Evolutionary conservation across 805 yeast species (phyloP), one percentile per base, ranked within the genome.

Genomic region (Cyberlindnera mycetangii): DNA sequence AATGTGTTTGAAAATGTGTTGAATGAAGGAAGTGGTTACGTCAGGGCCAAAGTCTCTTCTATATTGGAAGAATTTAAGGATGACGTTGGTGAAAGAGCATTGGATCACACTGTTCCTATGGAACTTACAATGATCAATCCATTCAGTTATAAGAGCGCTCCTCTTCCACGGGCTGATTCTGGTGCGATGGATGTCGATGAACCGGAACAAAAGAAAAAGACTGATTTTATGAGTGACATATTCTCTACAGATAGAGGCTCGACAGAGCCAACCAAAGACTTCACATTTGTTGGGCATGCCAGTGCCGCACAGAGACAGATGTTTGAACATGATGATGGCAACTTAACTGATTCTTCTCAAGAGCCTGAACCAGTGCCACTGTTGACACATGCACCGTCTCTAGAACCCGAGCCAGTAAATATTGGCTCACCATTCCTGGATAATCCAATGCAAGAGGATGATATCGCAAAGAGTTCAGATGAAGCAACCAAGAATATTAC

Each of bases 81-180:
- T 20, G 41, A 48, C n/a, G 37, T 35, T 24, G 48, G 42, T 7
- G 52, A 41, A 10, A 47, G 32, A 12, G 14, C 19, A 5, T 7
- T 34, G 12, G 59, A 55, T 4, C 27, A 43, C 5, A 57, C 54
- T 2, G 45, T 52, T 9, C 50, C 56, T 17, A 51, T 54, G 9
- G 62, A 61, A 16, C 57, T 59, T 54, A 61, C 65, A 1, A 61
- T 60, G 64, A 58, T 60, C 39, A 56, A 58, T 27, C 62, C 62
- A 10, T 45, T 50, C 41, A 47, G 30, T 14, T 9, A 43, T 2
- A 35, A 35, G 37, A 19, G 3, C 17, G 19, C 15, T 10, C 10
- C 30, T 12, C 8, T 18, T 4, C 19, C 32, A 12, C 14, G 9
- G 20, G 6, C 31, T 16, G 30, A 27, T 6, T 10, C 15, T 27